phyloP scores from a whole-genome alignment of 176 grass and related monocot genomes.

The Carex littledalei region DNA sequence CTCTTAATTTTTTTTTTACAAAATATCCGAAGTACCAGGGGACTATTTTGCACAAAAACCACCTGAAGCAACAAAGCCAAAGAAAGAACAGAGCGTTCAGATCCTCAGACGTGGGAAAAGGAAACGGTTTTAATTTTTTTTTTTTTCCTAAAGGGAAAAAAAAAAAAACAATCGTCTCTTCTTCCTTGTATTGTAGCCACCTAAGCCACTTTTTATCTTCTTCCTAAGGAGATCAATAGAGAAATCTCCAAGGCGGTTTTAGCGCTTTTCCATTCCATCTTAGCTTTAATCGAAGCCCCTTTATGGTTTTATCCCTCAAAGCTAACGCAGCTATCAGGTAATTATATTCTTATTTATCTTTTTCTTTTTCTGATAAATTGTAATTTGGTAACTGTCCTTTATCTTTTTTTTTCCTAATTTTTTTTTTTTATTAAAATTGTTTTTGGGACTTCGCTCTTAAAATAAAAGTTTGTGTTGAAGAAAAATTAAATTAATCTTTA shows the following conservation, averaged over 20 bases:
- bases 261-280: not conserved
- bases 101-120: not conserved
- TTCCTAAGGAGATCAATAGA: not conserved
- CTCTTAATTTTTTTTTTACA: not conserved
- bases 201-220: not conserved
- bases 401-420: not conserved
- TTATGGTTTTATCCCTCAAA: not conserved
- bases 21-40: not conserved
- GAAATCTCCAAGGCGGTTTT: not conserved
- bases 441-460: no score
- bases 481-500: not conserved
- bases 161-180: slow-evolving; percentile 6
- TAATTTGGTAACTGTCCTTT: not conserved
- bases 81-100: not conserved
- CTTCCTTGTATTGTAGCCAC: slow-evolving; percentile 12
- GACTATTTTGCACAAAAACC: slow-evolving; percentile 1
- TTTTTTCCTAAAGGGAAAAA: not conserved
- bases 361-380: not conserved
- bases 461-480: no score
- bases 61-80: not conserved
- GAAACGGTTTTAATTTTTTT: slow-evolving; percentile 20
- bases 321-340: slow-evolving; percentile 2
- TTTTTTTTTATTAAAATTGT: not conserved
- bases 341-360: not conserved
- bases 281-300: not conserved